phyloP scores from a whole-genome alignment of 768 basidiomycete genomes.

The Amanita pseudoporphyria region DNA sequence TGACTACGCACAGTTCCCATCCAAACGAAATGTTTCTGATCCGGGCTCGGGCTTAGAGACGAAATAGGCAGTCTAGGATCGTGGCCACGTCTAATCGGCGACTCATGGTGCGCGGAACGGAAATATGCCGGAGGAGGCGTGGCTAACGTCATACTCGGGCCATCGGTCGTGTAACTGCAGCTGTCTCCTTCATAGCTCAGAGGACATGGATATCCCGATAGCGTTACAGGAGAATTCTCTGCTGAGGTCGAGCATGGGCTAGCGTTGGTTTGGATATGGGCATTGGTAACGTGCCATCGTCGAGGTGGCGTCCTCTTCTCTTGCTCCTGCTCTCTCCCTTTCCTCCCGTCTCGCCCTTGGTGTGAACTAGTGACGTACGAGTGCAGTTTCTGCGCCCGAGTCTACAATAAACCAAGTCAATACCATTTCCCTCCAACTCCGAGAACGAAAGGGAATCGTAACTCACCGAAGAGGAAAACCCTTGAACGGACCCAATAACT shows the following conservation, averaged over 20 bases:
- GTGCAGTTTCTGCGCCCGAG: no score
- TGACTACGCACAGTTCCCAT: no score
- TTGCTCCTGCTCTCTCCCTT: no score
- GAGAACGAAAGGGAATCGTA: neutral
- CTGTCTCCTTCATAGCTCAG: neutral
- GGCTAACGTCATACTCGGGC: neutral
- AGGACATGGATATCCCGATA: no score
- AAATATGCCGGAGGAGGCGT: neutral
- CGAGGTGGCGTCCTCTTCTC: neutral
- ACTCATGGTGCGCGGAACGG: no score
- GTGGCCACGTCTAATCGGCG: no score
- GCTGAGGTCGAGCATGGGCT: neutral
- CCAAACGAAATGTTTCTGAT: no score
- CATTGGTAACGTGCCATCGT: neutral
- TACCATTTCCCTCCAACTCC: neutral
- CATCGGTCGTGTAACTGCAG: neutral
- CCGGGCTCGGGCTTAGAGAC: neutral
- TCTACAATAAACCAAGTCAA: neutral
- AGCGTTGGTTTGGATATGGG: no score
- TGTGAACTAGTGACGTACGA: no score
- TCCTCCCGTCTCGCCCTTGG: no score
- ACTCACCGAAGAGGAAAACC: no score
- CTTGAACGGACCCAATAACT: neutral
- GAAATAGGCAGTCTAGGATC: no score
- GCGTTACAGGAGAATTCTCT: neutral